phyloP scores from a whole-genome alignment of 2,329 filamentous ascomycete genomes.

The Mollisiaceae sp. region DNA sequence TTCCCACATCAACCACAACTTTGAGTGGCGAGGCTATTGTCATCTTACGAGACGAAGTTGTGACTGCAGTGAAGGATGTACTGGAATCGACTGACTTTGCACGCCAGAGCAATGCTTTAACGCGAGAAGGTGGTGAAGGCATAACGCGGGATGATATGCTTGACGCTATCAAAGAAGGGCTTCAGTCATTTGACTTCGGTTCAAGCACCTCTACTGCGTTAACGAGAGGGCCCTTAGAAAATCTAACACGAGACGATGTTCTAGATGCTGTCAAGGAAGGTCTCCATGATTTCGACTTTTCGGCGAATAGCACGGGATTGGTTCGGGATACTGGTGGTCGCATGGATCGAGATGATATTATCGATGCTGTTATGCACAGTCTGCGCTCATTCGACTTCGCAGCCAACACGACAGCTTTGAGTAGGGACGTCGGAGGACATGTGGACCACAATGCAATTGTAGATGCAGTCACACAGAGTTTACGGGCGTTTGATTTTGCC shows the following conservation, averaged over 20 bases:
- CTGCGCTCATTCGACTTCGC: conserved; percentile 40
- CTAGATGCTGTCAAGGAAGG: conserved; percentile 71
- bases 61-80: not conserved
- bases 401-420: conserved; percentile 60
- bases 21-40: conserved; percentile 49
- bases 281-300: conserved; percentile 40
- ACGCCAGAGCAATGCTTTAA: not conserved
- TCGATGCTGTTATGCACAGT: conserved; percentile 70
- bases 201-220: conserved; percentile 43
- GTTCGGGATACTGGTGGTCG: conserved; percentile 69
- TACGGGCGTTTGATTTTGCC: conserved; percentile 54
- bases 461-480: conserved; percentile 61
- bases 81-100: not conserved
- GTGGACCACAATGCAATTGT: conserved; percentile 69
- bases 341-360: conserved; percentile 67
- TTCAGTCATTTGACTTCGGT: conserved; percentile 81
- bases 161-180: conserved; percentile 60
- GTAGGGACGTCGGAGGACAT: conserved; percentile 69
- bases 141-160: conserved; percentile 73
- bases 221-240: conserved; percentile 17
- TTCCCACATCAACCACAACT: conserved; percentile 58
- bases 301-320: conserved; percentile 59
- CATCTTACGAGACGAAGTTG: not conserved
- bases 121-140: conserved; percentile 67
- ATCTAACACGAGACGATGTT: conserved; percentile 58